A percentile compares a stretch with the other conserved stretches of the same genome.
Conservation (phyloP, 164 flowering plant species). For the Magnolia changhungtana region DNA sequence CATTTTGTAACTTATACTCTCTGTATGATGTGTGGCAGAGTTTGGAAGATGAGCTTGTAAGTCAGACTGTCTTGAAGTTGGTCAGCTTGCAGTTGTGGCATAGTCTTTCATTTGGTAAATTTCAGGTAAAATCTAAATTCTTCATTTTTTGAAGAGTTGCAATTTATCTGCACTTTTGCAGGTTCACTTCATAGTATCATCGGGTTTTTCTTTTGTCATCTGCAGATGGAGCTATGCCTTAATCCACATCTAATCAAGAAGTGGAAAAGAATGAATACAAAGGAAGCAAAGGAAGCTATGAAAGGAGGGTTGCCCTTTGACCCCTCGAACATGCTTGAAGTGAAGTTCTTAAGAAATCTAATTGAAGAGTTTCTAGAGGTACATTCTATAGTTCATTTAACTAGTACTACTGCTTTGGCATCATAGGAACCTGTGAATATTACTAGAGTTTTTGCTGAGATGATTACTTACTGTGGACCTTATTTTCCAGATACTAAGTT, state of each 20-base stretch:
- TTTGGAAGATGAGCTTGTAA: constrained; percentile 94
- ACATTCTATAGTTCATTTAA: background rate
- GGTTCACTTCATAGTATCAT: background rate
- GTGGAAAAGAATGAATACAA: constrained; percentile 77
- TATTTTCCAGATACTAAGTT: constrained; percentile 59
- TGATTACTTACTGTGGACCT: background rate
- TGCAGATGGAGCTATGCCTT: constrained; percentile 84
- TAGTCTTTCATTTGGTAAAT: constrained; percentile 85
- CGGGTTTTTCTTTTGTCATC: background rate
- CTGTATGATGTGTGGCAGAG: constrained; percentile 44
- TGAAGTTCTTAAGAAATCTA: constrained; percentile 69
- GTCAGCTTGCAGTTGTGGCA: constrained; percentile 83
- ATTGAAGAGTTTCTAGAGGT: constrained; percentile 93
- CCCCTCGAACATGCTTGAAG: constrained; percentile 58
- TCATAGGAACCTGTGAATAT: background rate
- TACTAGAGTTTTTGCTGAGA: background rate
- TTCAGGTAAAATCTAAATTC: constrained; percentile 50
- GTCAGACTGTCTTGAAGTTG: constrained; percentile 68
- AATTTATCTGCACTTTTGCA: background rate
- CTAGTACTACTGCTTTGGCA: background rate
- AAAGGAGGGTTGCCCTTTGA: constrained; percentile 60
- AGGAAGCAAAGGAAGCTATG: constrained; percentile 59
- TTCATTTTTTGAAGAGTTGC: background rate
- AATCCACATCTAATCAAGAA: constrained; percentile 67
- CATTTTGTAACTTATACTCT: background rate